Evolutionary conservation across 1,284 basidiomycete genomes (phyloP), one percentile per base, ranked within the genome.

Genomic region (Apiotrichum gamsii): DNA sequence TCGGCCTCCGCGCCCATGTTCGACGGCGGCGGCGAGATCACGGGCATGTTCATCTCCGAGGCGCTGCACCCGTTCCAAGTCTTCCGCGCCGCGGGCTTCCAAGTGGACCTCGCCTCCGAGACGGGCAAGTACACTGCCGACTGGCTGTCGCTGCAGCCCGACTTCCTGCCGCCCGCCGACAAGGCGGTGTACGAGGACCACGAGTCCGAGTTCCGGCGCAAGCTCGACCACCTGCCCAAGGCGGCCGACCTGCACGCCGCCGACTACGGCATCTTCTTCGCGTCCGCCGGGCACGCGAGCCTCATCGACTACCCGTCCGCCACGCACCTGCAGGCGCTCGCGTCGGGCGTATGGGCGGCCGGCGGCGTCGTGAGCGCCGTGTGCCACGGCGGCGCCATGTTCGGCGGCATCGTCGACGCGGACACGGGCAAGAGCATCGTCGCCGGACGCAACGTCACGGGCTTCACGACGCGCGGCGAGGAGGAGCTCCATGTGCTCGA

Each of bases 21-120:
- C 39, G 16, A 30, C 3, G 52, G 29, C 3, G 51, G 45, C 39
- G 45, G 46, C 23, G 52, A 59, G 45, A n/a, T n/a, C n/a, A 54
- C 54, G 8, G 57, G 57, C 14, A 49, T 56, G 15, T 59, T 56
- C 44, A 48, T 59, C 39, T 56, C 49, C 8, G 57, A 59, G 34
- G 54, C 54, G 2, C 51, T 56, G n/a, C 54, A 59, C 49, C 51
- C 57, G 9, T 59, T 41, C 45, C 35, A 59, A 5, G 49, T 54
- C 16, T 49, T 59, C 45, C 38, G 37, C 25, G 23, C 35, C 13
- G 54, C 54, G 1, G 57, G 57, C 13, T 59, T 56, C 52, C 49
- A 52, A 33, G 52, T 56, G 21, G 54, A 56, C 44, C 47, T 59
- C 25, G 54, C 46, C 13, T 47, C 44, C 35, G 54, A 56, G 47